These are phyloP conservation scores for Ustilago lituana DNA, from an alignment of 1,284 basidiomycete genomes.

Conservation along the genomic window DNA sequence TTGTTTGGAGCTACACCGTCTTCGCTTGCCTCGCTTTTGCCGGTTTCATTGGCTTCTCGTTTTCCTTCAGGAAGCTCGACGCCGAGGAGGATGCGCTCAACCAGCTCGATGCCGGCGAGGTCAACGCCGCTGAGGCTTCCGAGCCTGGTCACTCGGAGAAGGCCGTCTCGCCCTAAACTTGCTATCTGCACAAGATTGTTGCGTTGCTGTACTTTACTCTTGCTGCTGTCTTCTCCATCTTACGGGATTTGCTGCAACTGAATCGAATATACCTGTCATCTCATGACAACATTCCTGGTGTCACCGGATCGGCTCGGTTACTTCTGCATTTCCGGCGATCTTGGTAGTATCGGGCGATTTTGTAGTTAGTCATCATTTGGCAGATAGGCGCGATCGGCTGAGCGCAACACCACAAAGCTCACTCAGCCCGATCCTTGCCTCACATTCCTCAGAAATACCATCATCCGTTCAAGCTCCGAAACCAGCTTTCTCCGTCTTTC, in stretches of 20 bases:
- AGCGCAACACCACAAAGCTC: too few relatives aligned
- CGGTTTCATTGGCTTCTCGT: conserved; percentile 73
- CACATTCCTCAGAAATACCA: too few relatives aligned
- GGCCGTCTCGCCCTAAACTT: conserved; percentile 19
- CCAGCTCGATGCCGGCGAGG: conserved; percentile 47
- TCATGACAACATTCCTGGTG: too few relatives aligned
- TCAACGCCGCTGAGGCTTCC: conserved; percentile 17
- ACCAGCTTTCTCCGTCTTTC: too few relatives aligned
- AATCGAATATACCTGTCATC: conserved; percentile 26
- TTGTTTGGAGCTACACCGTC: conserved; percentile 71
- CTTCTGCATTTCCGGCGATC: too few relatives aligned
- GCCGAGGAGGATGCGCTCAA: conserved; percentile 71
- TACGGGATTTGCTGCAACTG: conserved; percentile 7
- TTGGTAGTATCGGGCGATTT: too few relatives aligned
- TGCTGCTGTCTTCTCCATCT: conserved; percentile 6
- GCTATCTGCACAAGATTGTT: too few relatives aligned
- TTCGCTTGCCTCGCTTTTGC: conserved; percentile 70
- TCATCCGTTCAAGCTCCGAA: too few relatives aligned
- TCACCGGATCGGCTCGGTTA: too few relatives aligned
- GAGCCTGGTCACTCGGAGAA: conserved; percentile 32
- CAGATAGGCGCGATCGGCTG: too few relatives aligned
- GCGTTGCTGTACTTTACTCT: conserved; percentile 23
- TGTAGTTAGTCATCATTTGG: too few relatives aligned
- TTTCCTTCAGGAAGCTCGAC: conserved; percentile 74
- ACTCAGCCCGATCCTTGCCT: too few relatives aligned